These are phyloP conservation scores for Apiospora phragmitis DNA, from an alignment of 2,329 filamentous ascomycete species.

Conservation along the genomic window DNA sequence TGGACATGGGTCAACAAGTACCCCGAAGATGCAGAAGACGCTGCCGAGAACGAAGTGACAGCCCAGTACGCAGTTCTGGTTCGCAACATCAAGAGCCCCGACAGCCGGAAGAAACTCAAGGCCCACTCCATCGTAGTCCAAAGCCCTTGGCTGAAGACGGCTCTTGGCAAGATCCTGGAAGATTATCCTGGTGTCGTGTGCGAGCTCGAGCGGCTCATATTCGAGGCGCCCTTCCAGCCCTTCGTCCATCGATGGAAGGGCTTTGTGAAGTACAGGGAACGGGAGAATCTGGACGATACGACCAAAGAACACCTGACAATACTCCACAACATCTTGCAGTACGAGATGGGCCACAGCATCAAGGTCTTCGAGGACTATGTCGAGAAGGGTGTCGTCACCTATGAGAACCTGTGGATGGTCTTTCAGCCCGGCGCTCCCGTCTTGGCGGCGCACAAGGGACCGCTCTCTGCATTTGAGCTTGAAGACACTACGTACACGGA, in stretches of 20 bases:
- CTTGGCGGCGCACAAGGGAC: constrained; percentile 35
- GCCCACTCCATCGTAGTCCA: constrained; percentile 63
- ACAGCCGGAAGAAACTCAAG: constrained; percentile 50
- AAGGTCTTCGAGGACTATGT: constrained; percentile 52
- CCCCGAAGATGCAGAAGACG: constrained; percentile 42
- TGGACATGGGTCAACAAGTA: constrained; percentile 40
- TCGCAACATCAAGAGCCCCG: constrained; percentile 47
- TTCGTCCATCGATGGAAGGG: constrained; percentile 66
- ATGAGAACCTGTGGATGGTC: constrained; percentile 54
- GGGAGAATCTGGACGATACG: constrained; percentile 41
- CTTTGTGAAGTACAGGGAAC: constrained; percentile 39
- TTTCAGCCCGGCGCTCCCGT: constrained; percentile 46
- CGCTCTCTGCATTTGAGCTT: constrained; percentile 42
- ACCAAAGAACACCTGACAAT: constrained; percentile 49
- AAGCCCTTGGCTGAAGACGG: constrained; percentile 58
- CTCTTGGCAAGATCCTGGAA: constrained; percentile 54
- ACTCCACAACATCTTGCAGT: constrained; percentile 46
- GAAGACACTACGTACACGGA: constrained; percentile 36
- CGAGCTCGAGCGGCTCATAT: constrained; percentile 60
- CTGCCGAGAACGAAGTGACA: constrained; percentile 51
- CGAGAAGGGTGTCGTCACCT: constrained; percentile 53
- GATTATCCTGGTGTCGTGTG: constrained; percentile 62
- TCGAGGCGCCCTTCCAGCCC: constrained; percentile 60
- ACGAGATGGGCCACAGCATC: constrained; percentile 52
- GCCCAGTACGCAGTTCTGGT: constrained; percentile 51